phyloP scores from a whole-genome alignment of 129 eudicot species.

The Apium graveolens region DNA sequence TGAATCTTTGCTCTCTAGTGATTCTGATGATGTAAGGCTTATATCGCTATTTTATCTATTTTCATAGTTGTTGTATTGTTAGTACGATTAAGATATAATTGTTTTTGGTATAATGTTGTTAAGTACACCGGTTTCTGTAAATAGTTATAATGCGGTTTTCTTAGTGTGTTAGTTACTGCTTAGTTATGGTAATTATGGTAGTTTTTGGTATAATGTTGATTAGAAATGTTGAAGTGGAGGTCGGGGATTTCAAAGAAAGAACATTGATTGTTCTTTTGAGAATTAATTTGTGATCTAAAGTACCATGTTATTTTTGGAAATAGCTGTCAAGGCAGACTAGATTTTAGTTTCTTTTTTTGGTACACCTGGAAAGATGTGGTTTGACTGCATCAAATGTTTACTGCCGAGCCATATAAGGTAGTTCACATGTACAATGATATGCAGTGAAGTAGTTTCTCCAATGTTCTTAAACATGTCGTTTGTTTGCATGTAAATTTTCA shows the following conservation, averaged over 20 bases:
- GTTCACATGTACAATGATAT: too few relatives aligned
- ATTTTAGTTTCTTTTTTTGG: background rate
- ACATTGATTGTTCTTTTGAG: background rate
- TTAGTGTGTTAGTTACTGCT: background rate
- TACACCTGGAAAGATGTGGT: background rate
- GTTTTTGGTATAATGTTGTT: background rate
- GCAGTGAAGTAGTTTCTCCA: background rate
- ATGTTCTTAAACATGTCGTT: background rate
- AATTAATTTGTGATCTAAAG: background rate
- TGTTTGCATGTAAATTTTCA: background rate
- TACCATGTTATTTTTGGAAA: background rate
- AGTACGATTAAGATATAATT: background rate
- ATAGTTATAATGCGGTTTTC: background rate
- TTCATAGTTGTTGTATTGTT: background rate
- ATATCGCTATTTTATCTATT: background rate
- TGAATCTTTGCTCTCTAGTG: slow-evolving; percentile 55
- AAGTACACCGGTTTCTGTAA: too few relatives aligned
- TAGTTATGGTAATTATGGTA: background rate
- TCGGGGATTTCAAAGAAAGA: background rate
- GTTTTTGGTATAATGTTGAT: background rate
- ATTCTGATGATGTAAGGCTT: slow-evolving; percentile 83
- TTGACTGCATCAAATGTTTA: background rate
- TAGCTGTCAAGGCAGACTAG: background rate
- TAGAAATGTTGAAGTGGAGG: background rate
- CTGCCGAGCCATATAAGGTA: background rate